A percentile compares a stretch with the other conserved stretches of the same genome.
Evolutionary conservation across 2,329 filamentous ascomycete species (phyloP).

Genomic region (Alternaria incomplexa): DNA sequence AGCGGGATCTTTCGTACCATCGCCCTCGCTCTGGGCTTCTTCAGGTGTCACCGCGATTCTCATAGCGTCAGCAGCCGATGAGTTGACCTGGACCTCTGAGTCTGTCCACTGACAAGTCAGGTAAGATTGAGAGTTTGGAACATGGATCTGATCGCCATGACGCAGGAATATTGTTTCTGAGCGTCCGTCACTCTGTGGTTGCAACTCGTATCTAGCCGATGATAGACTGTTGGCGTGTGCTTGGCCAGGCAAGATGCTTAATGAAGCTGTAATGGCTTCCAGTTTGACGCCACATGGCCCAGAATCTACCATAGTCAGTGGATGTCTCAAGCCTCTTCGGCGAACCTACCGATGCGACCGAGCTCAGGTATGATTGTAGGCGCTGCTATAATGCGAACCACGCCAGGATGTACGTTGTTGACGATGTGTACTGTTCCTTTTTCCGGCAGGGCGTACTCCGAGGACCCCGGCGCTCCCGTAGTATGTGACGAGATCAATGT

Average conservation of each 20-base stretch:
- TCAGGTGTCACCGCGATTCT: constrained; percentile 14
- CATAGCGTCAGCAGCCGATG: constrained; percentile 25
- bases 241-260: constrained; percentile 26
- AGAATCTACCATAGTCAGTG: constrained; percentile 14
- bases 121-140: constrained; percentile 2
- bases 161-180: constrained; percentile 40
- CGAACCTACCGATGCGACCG: constrained; percentile 25
- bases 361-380: constrained; percentile 11
- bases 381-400: background rate
- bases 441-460: constrained; percentile 1
- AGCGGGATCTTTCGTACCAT: constrained; percentile 24
- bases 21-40: constrained; percentile 32
- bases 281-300: constrained; percentile 32
- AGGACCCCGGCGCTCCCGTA: background rate
- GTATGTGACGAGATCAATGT: constrained; percentile 7
- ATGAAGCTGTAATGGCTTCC: constrained; percentile 23
- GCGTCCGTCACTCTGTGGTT: constrained; percentile 14
- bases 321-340: background rate
- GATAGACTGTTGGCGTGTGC: background rate
- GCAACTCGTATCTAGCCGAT: constrained; percentile 24
- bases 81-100: constrained; percentile 40
- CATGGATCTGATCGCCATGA: constrained; percentile 31
- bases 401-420: background rate
- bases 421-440: constrained; percentile 12
- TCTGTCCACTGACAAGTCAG: constrained; percentile 26